phyloP scores from a whole-genome alignment of 192 early-diverging fungal species.

The Radiomyces spectabilis region DNA sequence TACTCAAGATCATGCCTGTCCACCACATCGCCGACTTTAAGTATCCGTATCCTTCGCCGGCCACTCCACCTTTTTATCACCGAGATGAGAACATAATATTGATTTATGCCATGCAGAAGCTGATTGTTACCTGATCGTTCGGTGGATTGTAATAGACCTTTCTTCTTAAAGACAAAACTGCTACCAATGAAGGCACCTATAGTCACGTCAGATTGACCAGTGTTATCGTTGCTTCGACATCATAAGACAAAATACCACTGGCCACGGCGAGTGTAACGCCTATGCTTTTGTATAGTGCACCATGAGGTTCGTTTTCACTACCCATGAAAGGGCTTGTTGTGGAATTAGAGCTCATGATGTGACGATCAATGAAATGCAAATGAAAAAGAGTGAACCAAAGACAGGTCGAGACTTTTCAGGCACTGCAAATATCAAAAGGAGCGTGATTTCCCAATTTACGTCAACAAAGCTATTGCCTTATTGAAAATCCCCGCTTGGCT shows the following conservation, averaged over 20 bases:
- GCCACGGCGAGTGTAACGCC: conserved; percentile 78
- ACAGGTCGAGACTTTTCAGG: too few species aligned
- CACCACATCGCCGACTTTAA: conserved; percentile 49
- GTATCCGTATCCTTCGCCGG: conserved; percentile 50
- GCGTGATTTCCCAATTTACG: too few species aligned
- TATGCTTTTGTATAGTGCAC: conserved; percentile 50
- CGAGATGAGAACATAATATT: not conserved
- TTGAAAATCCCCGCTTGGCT: too few species aligned
- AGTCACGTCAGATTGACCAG: too few species aligned
- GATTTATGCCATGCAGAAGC: conserved; percentile 1
- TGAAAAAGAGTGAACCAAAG: too few species aligned
- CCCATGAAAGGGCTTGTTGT: too few species aligned
- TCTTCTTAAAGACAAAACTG: conserved; percentile 94
- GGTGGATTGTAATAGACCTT: conserved; percentile 76
- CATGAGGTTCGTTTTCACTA: conserved; percentile 6
- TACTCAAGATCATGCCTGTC: conserved; percentile 53
- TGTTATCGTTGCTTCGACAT: too few species aligned
- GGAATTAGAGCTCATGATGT: too few species aligned
- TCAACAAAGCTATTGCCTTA: too few species aligned
- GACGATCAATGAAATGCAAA: too few species aligned
- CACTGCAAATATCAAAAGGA: too few species aligned
- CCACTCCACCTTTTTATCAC: conserved; percentile 25
- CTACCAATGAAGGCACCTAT: conserved; percentile 84
- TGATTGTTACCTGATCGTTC: conserved; percentile 37
- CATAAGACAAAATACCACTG: too few species aligned